phyloP scores from a whole-genome alignment of 2,329 filamentous ascomycete genomes.

The Podosphaera fusca region DNA sequence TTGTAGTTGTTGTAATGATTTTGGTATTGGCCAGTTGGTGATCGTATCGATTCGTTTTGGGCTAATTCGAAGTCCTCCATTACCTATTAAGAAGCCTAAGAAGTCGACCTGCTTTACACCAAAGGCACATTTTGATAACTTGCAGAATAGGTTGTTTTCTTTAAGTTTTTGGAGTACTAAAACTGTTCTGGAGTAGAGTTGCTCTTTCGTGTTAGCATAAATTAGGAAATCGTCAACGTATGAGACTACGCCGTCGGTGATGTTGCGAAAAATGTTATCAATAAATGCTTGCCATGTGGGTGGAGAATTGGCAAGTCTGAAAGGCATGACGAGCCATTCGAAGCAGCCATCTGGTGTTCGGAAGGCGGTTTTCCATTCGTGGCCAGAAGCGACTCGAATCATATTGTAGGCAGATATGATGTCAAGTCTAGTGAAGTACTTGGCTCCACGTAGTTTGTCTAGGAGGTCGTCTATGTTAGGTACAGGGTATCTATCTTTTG shows the following conservation, averaged over 20 bases:
- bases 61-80: too few species aligned
- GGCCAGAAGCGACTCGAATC: background rate
- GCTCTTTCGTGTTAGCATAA: background rate
- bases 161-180: background rate
- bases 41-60: too few species aligned
- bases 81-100: too few species aligned
- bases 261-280: background rate
- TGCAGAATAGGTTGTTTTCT: too few species aligned
- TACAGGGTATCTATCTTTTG: constrained; percentile 1
- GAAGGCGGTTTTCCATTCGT: constrained; percentile 1
- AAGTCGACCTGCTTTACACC: too few species aligned
- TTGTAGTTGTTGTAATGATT: too few species aligned
- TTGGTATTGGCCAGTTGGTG: too few species aligned
- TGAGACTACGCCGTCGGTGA: background rate
- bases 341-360: background rate
- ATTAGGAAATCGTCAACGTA: background rate
- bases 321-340: constrained; percentile 2
- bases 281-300: constrained; percentile 1
- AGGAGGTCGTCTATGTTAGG: constrained; percentile 1
- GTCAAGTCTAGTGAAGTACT: background rate
- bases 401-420: constrained; percentile 1
- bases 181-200: background rate
- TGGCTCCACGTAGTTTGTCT: too few species aligned
- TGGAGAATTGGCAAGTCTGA: constrained; percentile 1
- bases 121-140: too few species aligned